Base-by-base conservation (phyloP, 2,329 filamentous ascomycete genomes). In the Macrophomina phaseolina region DNA sequence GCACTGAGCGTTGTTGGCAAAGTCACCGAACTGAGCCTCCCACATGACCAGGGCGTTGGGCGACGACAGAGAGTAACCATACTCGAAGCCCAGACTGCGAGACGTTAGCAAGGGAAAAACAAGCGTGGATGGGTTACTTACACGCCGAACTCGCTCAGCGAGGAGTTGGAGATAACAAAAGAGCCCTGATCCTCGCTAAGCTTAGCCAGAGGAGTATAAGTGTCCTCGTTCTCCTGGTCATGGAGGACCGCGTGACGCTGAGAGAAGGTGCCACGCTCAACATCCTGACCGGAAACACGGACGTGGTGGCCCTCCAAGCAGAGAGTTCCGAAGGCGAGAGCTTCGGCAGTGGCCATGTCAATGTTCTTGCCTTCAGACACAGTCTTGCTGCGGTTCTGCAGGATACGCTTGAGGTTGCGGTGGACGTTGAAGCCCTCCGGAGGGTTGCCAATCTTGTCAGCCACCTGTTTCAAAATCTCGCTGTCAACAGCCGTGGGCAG, bases 11-110 rank as follows among this genome's bases (percentile, higher is more conserved):
- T 97, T 99, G 87, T 99, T 99, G 86, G 95, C 95, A 76, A 99
- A 99, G 82, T 99, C 95, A 85, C 95, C 95, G 76, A 99, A 99
- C 81, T 99, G 95, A 45, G 95, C 95, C 83, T 99, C 95, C 95
- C 95, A 99, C 89, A 99, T 97, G 73, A 99, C 94, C 32, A 99
- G 88, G 45, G 95, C 94, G 78, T 97, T 97, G 67, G 95, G 95
- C 36, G 95, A 98, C 34, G 94, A 97, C 68, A 99, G 84, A 3
- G 95, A 99, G 85, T 99, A 99, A 68, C 95, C 95, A 76, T 99
- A 99, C 82, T 99, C 95, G 79, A 99, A 99, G 64, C 95, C 95
- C 69, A 99, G 91, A 69, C 89, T 91, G 60, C 64, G 14, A 28
- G 18, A 16, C 34, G 49, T 79, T 73, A 79, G 76, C 52, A 46